Base-by-base conservation (phyloP, 176 grass and related monocot species). In the Aegilops longissima region DNA sequence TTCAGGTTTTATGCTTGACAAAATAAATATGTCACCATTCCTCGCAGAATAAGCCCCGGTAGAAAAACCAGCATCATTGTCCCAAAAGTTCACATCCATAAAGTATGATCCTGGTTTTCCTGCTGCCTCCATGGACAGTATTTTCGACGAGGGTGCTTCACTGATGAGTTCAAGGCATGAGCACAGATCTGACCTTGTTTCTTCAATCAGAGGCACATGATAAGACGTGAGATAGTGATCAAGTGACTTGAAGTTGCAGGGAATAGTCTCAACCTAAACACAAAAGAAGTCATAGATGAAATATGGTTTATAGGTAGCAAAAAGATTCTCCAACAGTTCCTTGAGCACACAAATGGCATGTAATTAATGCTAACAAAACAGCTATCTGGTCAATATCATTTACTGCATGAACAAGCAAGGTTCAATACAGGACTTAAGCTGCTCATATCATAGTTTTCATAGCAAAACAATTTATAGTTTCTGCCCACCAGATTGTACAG, bases 1-100 rank as follows among this genome's bases (percentile, higher is more conserved):
- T 83, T 91, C 86, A 27, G 86, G 78, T 66, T 86, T 89, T 25
- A 88, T 59, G 39, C 79, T 93, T 23, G 95, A 94, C 10, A 97
- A 79, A 64, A 97, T 30, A 33, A 93, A 95, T 63, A 95, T 59
- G 21, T 97, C 95, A 20, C 92, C 84, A 27, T 86, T 91, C 49
- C 89, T 88, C 25, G 90, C 72, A 66, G 82, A 84, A 35, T 97
- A 93, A 38, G 40, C 40, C 40, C 40, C 14, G 5, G 61, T 44
- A 34, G 77, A 81, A 56, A 84, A 72, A 71, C 65, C 40, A 80
- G 81, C 66, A 61, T 62, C 62, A 76, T 92, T 80, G 2, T 85
- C 86, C 78, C 70, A 85, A 68, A 88, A 85, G 40, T 93, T 82
- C 63, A 97, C 93, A 80, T 86, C 66, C 78, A 94, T 86, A 35